These are phyloP conservation scores for Gnaphalium uliginosum DNA, from an alignment of 129 eudicot species.

Conservation along the genomic window DNA sequence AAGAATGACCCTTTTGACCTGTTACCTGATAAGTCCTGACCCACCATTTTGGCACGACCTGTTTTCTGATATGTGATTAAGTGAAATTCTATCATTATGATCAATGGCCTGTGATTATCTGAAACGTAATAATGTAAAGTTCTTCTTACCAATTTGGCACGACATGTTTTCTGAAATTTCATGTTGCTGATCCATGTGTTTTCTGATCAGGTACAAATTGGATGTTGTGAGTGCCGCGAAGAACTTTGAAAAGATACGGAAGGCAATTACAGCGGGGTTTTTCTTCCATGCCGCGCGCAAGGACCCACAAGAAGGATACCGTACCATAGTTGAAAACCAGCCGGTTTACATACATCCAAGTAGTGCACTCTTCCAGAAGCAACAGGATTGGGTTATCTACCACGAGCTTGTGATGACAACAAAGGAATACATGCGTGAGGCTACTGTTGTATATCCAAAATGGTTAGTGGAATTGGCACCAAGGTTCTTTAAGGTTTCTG, in stretches of 20 bases:
- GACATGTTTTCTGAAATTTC: no score
- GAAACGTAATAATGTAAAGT: background rate
- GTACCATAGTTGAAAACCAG: constrained; percentile 45
- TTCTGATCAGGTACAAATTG: constrained; percentile 44
- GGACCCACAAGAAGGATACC: constrained; percentile 39
- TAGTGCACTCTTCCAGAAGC: constrained; percentile 27
- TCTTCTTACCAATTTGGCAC: no score
- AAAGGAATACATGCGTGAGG: constrained; percentile 59
- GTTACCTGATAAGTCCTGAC: background rate
- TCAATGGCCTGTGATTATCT: background rate
- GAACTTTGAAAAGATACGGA: constrained; percentile 46
- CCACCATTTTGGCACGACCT: no score
- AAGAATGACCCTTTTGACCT: constrained; percentile 18
- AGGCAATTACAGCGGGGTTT: constrained; percentile 51
- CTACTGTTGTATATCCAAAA: constrained; percentile 46
- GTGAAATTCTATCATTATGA: no score
- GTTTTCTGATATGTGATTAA: no score
- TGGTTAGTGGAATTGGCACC: constrained; percentile 64
- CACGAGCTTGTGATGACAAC: constrained; percentile 62
- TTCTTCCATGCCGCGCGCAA: constrained; percentile 48
- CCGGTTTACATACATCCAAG: constrained; percentile 52
- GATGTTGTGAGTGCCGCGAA: constrained; percentile 43
- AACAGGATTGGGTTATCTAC: constrained; percentile 52
- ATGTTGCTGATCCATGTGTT: constrained; percentile 1
- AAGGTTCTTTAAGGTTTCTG: constrained; percentile 76